A percentile compares a stretch with the other conserved stretches of the same genome.
phyloP scores from a whole-genome alignment of 441 rosid species.

The Theobroma grandiflorum region DNA sequence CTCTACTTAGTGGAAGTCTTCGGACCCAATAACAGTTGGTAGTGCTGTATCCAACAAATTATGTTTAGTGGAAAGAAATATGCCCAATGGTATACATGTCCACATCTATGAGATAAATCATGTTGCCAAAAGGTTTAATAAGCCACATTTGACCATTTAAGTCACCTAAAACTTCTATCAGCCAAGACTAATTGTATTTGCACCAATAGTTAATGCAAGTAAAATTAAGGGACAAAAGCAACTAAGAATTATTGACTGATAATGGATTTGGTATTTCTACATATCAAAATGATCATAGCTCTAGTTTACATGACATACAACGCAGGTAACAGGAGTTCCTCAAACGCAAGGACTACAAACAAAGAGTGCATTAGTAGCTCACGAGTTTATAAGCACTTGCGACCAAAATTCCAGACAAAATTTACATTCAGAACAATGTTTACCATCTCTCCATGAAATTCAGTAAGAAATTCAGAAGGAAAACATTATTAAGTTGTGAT shows the following conservation, averaged over 20 bases:
- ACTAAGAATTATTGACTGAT: not conserved
- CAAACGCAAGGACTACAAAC: not conserved
- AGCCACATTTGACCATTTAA: not conserved
- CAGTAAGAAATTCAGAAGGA: not conserved
- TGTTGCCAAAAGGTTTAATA: not conserved
- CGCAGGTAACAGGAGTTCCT: not conserved
- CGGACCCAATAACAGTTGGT: not conserved
- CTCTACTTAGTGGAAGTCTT: not conserved
- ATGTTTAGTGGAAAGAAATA: not conserved
- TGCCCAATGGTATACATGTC: not conserved
- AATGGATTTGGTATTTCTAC: not conserved
- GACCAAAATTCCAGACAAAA: not conserved
- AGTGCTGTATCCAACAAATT: not conserved
- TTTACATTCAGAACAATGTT: not conserved
- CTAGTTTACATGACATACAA: not conserved
- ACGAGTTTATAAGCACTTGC: not conserved
- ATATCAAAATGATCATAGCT: not conserved
- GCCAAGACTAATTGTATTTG: not conserved
- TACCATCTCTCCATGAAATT: not conserved
- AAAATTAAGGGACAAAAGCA: not conserved
- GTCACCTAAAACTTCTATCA: not conserved
- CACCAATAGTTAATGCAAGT: constrained; percentile 1
- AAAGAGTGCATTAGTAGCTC: constrained; percentile 1
- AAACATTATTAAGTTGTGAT: not conserved
- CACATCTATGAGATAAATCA: not conserved